phyloP scores from a whole-genome alignment of 805 yeast genomes.

The Teunomyces lycoperdinae region DNA sequence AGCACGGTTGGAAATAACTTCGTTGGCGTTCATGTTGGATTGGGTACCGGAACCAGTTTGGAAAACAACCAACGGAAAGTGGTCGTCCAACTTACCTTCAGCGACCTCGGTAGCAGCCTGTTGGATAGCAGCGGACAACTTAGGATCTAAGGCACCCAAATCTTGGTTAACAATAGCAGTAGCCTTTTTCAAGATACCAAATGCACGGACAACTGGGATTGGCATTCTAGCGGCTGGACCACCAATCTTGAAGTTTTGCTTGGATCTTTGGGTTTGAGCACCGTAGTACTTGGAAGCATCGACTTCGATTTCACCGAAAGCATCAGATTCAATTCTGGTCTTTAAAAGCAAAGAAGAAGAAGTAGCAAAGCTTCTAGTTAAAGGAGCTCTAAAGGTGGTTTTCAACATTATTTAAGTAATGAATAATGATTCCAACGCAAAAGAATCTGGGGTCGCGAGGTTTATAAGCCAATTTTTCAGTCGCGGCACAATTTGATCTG shows the following conservation, averaged over 20 bases:
- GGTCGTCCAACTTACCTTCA: conserved; percentile 86
- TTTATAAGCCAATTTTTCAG: conserved; percentile 2
- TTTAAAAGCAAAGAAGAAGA: conserved; percentile 14
- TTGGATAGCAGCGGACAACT: conserved; percentile 79
- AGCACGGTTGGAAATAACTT: conserved; percentile 97
- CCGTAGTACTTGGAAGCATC: conserved; percentile 91
- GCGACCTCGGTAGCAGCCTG: conserved; percentile 94
- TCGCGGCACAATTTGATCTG: background rate
- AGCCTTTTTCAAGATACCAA: conserved; percentile 91
- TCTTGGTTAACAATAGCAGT: conserved; percentile 87
- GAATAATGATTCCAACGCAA: background rate
- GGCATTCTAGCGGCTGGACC: conserved; percentile 91
- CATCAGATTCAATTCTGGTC: conserved; percentile 83
- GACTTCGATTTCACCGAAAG: conserved; percentile 95
- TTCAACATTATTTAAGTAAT: conserved; percentile 24
- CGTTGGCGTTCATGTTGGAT: conserved; percentile 98
- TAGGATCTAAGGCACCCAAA: conserved; percentile 79
- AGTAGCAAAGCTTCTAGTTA: conserved; percentile 28
- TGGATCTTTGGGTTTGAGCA: conserved; percentile 95
- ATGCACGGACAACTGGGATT: conserved; percentile 83
- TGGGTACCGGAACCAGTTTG: conserved; percentile 99
- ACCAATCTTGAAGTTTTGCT: conserved; percentile 93
- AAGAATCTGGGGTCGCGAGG: conserved; percentile 3
- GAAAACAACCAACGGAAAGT: conserved; percentile 97
- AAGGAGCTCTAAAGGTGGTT: conserved; percentile 16